Evolutionary conservation across 2,329 filamentous ascomycete species (phyloP), one percentile per base, ranked within the genome.

Genomic region (Beauveria rudraprayagi): DNA sequence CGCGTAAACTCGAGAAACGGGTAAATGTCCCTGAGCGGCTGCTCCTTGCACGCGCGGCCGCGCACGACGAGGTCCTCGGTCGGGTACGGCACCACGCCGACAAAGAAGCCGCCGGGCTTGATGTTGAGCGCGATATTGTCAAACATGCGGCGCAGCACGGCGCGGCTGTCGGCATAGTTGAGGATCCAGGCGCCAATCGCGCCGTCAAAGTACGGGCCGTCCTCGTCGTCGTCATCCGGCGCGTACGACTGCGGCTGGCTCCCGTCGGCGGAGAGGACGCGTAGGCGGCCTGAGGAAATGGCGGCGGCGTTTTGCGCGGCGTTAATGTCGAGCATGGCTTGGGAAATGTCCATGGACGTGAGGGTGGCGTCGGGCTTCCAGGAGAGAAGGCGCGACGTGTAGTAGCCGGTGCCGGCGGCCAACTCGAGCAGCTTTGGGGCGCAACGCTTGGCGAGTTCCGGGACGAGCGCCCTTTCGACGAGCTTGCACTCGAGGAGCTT

Each of bases 41-140:
- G 57, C 48, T 28, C 17, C 28, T 10, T 17, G 40, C 41, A 43
- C n/a, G 22, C 10, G 7, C 22, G 14, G 9, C 14, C 40, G 3
- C 57, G 40, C 11, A 37, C 41, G 5, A n/a, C 57, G 3, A 60
- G 40, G 48, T 60, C 57, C 41, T 60, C 57, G 11, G 40, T 19
- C 40, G 48, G 48, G 19, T 28, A 30, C 40, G 48, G 48, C 26
- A 54, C 50, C 9, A 60, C 57, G 28, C 50, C 50, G 19, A 60
- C 57, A 9, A 60, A 60, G 57, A 60, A 60, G 50, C 48, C 57
- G 44, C 57, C 57, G n/a, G 48, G 57, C 40, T 53, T 53, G 22
- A 60, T 5, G 41, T 60, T 60, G 57, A 47, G 48, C 48, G 57
- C 57, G 16, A 60, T 40, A 8, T 43, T 53, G 50, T 60, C 57